Percentiles rank a stretch among this genome's conserved stretches.
phyloP scores from a whole-genome alignment of 805 yeast genomes.

The Metschnikowia gruessii region DNA sequence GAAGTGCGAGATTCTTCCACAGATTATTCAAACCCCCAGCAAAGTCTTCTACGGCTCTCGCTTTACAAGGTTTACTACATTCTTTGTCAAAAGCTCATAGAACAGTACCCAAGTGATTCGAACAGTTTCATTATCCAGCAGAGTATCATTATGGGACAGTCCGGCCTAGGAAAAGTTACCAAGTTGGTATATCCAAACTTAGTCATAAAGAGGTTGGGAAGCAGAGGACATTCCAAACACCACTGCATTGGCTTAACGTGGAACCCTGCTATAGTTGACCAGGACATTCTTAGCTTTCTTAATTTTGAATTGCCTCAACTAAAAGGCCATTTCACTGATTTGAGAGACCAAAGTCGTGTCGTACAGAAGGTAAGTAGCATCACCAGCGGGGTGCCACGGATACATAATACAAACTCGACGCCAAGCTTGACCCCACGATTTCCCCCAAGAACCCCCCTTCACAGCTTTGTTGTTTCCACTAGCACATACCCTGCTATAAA shows the following conservation, averaged over 20 bases:
- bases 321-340: not conserved
- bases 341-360: too few species aligned
- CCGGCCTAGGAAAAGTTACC: conserved; percentile 40
- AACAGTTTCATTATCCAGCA: not conserved
- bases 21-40: too few species aligned
- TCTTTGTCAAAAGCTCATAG: not conserved
- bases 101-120: not conserved
- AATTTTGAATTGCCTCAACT: not conserved
- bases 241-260: conserved; percentile 41
- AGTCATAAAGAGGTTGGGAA: conserved; percentile 38
- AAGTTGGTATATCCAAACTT: conserved; percentile 40
- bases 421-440: too few species aligned
- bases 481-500: not conserved
- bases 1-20: not conserved
- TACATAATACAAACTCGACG: too few species aligned
- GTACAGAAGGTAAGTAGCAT: too few species aligned
- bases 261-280: conserved; percentile 35
- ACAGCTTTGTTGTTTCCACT: not conserved
- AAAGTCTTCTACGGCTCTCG: not conserved
- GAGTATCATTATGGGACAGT: conserved; percentile 32
- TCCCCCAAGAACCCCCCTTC: not conserved
- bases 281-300: conserved; percentile 26
- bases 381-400: too few species aligned
- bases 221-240: conserved; percentile 43
- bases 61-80: not conserved